Percentiles rank a stretch among this genome's conserved stretches.
Evolutionary conservation across 176 grass and related monocot species (phyloP).

Genomic region (Saccharum spontaneum): DNA sequence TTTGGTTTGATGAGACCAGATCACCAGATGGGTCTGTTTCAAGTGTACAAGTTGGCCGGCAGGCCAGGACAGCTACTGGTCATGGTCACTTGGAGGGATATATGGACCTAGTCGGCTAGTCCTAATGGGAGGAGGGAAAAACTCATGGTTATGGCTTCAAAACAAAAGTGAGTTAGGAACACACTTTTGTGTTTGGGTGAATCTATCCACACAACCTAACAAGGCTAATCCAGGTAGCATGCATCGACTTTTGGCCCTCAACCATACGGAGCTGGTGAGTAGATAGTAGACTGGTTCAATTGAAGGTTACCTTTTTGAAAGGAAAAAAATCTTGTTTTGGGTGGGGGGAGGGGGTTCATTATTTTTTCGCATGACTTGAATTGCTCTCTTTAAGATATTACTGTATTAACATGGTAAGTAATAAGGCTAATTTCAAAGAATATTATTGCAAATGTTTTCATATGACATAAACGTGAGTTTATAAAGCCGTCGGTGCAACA

Average conservation of each 20-base stretch:
- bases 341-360: no score
- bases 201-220: slow-evolving; percentile 19
- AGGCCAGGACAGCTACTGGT: slow-evolving; percentile 30
- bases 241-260: slow-evolving; percentile 7
- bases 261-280: slow-evolving; percentile 6
- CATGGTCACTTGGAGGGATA: slow-evolving; percentile 20
- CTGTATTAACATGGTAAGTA: background rate
- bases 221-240: background rate
- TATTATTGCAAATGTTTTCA: background rate
- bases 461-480: background rate
- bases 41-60: slow-evolving; percentile 41
- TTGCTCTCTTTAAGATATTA: background rate
- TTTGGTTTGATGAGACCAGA: slow-evolving; percentile 15
- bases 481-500: background rate
- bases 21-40: slow-evolving; percentile 16
- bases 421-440: background rate
- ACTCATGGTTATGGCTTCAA: slow-evolving; percentile 6
- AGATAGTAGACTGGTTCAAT: background rate
- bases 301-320: background rate
- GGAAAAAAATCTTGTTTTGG: background rate
- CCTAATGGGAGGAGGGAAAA: background rate
- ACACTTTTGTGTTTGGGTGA: slow-evolving; percentile 5
- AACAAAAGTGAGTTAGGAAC: slow-evolving; percentile 24
- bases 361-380: background rate
- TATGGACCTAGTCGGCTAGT: background rate